phyloP scores from a whole-genome alignment of 148 eudicot genomes.

The Diospyros lotus region DNA sequence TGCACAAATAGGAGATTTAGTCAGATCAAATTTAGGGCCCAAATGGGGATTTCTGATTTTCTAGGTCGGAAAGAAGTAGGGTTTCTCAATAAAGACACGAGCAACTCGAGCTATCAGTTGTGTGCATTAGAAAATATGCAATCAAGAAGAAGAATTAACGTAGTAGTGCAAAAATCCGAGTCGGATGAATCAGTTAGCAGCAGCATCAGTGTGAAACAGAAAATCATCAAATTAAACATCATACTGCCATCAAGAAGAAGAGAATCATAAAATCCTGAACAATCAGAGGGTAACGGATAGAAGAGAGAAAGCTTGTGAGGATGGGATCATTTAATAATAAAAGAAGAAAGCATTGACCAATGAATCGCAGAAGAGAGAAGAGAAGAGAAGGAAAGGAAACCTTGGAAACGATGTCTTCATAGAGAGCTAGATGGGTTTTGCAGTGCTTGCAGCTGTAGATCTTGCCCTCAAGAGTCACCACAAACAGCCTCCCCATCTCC shows the following conservation, averaged over 20 bases:
- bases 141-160: no score
- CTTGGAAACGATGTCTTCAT: conserved; percentile 61
- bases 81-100: no score
- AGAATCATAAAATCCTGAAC: neutral
- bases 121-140: no score
- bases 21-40: no score
- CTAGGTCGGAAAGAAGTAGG: no score
- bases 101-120: no score
- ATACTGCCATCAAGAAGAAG: no score
- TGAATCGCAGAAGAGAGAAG: neutral
- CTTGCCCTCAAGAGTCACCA: conserved; percentile 63
- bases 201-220: neutral
- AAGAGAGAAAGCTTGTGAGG: no score
- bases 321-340: neutral
- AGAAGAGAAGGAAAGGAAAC: conserved; percentile 17
- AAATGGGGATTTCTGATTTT: no score
- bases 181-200: neutral
- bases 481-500: conserved; percentile 62
- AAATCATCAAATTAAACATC: no score
- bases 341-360: neutral
- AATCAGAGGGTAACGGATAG: neutral
- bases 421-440: conserved; percentile 57
- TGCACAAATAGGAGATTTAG: no score
- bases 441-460: conserved; percentile 77
- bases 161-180: neutral